phyloP scores from a whole-genome alignment of 192 early-diverging fungal species.

The Coemansia sp. region DNA sequence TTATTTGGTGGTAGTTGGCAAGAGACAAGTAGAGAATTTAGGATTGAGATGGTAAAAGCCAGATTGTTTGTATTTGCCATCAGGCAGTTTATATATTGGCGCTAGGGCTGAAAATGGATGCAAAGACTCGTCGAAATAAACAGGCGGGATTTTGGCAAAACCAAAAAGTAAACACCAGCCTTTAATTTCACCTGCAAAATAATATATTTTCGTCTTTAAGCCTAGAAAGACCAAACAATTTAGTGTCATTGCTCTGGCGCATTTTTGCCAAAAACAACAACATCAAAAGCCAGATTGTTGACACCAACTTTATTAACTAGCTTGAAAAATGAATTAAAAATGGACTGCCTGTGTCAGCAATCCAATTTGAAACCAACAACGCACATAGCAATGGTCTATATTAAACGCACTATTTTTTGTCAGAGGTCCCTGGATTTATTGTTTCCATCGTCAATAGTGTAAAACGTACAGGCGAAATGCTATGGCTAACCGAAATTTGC shows the following conservation, averaged over 20 bases:
- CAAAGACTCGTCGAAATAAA: not conserved
- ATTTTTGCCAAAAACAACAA: not conserved
- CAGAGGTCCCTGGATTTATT: not conserved
- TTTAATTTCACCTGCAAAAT: not conserved
- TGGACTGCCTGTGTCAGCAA: not conserved
- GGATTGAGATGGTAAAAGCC: not conserved
- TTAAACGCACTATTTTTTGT: not conserved
- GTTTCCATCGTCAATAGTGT: not conserved
- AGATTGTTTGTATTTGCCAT: not conserved
- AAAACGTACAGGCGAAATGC: not conserved
- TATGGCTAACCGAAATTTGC: not conserved
- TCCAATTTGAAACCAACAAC: not conserved
- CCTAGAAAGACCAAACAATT: not conserved
- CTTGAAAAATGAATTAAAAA: not conserved
- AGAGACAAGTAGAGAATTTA: not conserved
- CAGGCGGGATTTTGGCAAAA: not conserved
- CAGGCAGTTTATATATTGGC: not conserved
- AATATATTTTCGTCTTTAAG: not conserved
- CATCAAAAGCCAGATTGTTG: not conserved
- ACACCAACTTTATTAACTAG: not conserved
- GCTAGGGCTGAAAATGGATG: not conserved
- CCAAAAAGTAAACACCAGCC: not conserved
- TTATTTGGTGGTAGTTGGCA: not conserved
- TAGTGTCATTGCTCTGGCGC: not conserved
- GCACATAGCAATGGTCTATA: not conserved